Evolutionary conservation across 148 eudicot species (phyloP).

Genomic region (Arbutus unedo): DNA sequence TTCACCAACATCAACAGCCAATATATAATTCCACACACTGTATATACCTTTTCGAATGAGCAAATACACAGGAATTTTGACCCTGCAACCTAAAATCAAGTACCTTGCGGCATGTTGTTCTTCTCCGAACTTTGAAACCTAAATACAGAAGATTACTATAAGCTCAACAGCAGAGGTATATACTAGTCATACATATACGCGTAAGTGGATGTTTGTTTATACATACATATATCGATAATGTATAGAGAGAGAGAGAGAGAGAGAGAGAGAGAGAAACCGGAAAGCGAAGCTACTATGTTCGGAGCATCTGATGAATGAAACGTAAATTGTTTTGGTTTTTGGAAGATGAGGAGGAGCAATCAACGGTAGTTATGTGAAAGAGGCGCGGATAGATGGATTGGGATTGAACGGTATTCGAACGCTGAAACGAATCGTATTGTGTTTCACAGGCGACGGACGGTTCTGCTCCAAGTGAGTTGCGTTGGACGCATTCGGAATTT

Average conservation of each 20-base stretch:
- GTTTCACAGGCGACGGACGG: not conserved
- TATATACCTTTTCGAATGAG: not conserved
- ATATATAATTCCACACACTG: not conserved
- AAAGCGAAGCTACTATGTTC: not conserved
- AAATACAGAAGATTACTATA: not conserved
- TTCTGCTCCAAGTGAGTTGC: not conserved
- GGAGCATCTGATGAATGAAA: no score
- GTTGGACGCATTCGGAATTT: not conserved
- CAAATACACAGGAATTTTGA: not conserved
- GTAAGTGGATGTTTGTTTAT: not conserved
- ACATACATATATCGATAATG: no score
- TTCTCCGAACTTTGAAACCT: constrained; percentile 12
- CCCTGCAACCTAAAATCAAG: not conserved
- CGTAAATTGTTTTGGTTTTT: no score
- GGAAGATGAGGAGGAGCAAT: constrained; percentile 4
- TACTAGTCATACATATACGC: not conserved
- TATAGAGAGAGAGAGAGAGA: not conserved
- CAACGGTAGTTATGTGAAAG: not conserved
- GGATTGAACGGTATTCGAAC: not conserved
- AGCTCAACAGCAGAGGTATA: not conserved
- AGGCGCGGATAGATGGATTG: constrained; percentile 11
- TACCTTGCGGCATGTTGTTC: constrained; percentile 21
- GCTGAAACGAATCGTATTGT: not conserved
- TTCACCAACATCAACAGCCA: constrained; percentile 15
- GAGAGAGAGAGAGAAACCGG: not conserved